These are phyloP conservation scores for Magnusiomyces ingens DNA, from an alignment of 1,139 yeast genomes.

Conservation along the genomic window DNA sequence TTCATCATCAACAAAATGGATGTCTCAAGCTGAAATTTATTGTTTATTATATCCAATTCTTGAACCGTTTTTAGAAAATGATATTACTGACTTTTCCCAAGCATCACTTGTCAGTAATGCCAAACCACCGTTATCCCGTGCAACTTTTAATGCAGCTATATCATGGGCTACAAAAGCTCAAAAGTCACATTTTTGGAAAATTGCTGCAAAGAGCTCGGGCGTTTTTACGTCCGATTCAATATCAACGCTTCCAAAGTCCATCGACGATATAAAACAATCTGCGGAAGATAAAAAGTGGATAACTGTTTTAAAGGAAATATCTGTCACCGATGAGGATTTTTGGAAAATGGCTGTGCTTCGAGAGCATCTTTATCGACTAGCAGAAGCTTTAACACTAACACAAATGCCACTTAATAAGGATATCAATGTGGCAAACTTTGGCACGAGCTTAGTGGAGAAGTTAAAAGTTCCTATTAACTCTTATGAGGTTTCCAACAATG, in stretches of 20 bases:
- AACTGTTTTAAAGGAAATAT: conserved; percentile 58
- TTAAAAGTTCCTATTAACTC: neutral
- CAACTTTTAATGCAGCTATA: conserved; percentile 57
- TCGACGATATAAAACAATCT: conserved; percentile 19
- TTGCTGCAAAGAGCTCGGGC: conserved; percentile 40
- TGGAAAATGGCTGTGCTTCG: conserved; percentile 77
- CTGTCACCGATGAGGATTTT: conserved; percentile 60
- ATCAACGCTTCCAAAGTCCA: conserved; percentile 13
- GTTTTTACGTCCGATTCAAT: conserved; percentile 9
- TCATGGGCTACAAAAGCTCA: conserved; percentile 67
- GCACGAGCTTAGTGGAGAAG: neutral
- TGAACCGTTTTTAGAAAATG: conserved; percentile 71
- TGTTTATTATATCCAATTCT: conserved; percentile 79
- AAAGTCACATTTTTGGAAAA: conserved; percentile 75
- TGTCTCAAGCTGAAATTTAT: conserved; percentile 70
- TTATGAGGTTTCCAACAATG: neutral
- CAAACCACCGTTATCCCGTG: conserved; percentile 58
- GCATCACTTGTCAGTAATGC: conserved; percentile 57
- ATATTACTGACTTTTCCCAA: conserved; percentile 61
- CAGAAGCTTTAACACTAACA: conserved; percentile 23
- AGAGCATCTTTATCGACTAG: conserved; percentile 59
- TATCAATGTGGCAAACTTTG: neutral
- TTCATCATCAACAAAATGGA: conserved; percentile 52
- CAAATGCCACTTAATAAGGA: neutral
- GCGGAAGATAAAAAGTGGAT: conserved; percentile 72